Evolutionary conservation across 352 stramenopile species (phyloP), one percentile per base, ranked within the genome.

Genomic region (Phytophthora rubi): DNA sequence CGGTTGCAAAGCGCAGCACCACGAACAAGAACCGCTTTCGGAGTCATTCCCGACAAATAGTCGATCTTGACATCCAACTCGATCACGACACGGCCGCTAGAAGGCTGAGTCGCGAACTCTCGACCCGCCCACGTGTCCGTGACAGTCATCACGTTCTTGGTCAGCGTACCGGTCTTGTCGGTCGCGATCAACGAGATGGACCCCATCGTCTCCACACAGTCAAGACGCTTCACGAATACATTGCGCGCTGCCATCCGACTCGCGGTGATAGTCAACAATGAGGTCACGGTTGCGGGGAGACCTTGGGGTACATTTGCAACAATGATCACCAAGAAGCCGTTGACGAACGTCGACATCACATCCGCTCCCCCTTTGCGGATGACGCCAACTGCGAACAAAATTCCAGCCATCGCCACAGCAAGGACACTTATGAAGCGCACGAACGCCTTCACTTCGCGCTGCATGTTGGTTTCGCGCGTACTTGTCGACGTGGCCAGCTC

Each of bases 91-190:
- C 69, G 62, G 33, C 77, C 72, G 5, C 55, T 58, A 0, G 64
- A 70, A 1, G 60, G 69, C 51, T 87, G 80, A n/a, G 65, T 64
- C 0, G 75, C 44, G 56, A 79, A 85, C 16, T 75, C 67, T 7
- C 70, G 44, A 7, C 68, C 80, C 23, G 64, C 37, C 77, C 77
- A 88, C 23, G 68, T 81, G 52, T 88, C 76, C 2, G 77, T 83
- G 30, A 87, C 70, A 13, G 81, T 81, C 86, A 87, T 84, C 52
- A 89, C 75, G 71, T 85, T 86, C 65, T 83, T 85, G 4, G 95
- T 98, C 6, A 98, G 83, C 48, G 93, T 98, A 23, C 91, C 92
- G 2, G 93, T 98, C 77, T 98, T 98, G 77, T 98, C 95, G 0
- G 89, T 97, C 30, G 92, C 97, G 16, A 98, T 83, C 21, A 98